Evolutionary conservation across 202 grass and related monocot species (phyloP).

Genomic region (Tripidium arundinaceum): DNA sequence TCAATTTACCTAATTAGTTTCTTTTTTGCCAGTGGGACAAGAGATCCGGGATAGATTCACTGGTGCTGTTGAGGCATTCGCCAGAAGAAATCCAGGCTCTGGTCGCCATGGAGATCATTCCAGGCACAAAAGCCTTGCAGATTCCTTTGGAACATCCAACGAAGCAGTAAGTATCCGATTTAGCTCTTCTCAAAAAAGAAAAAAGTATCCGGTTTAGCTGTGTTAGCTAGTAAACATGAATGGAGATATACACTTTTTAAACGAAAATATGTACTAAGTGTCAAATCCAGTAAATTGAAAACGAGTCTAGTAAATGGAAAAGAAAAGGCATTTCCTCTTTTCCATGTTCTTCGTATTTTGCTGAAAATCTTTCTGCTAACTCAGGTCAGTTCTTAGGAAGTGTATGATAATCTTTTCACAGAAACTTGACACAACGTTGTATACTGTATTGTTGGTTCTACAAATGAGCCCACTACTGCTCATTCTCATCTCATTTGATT

Average conservation of each 20-base stretch:
- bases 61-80: slow-evolving; percentile 88
- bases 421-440: background rate
- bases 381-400: background rate
- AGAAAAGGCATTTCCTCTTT: background rate
- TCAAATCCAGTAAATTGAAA: background rate
- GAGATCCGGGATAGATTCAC: slow-evolving; percentile 88
- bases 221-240: background rate
- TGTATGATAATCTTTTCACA: background rate
- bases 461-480: background rate
- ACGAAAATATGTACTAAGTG: background rate
- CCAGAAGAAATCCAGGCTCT: slow-evolving; percentile 69
- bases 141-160: slow-evolving; percentile 59
- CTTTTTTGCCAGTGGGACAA: slow-evolving; percentile 64
- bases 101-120: slow-evolving; percentile 52
- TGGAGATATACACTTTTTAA: background rate
- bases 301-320: background rate
- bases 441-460: background rate
- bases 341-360: background rate
- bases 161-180: slow-evolving; percentile 44
- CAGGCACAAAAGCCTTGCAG: slow-evolving; percentile 62
- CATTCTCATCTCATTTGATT: background rate
- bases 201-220: slow-evolving; percentile 17
- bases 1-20: slow-evolving; percentile 15
- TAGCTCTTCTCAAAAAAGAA: background rate
- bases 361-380: background rate